Evolutionary conservation across 345 rosid species (phyloP), one percentile per base, ranked within the genome.

Genomic region (Bretschneidera sinensis): DNA sequence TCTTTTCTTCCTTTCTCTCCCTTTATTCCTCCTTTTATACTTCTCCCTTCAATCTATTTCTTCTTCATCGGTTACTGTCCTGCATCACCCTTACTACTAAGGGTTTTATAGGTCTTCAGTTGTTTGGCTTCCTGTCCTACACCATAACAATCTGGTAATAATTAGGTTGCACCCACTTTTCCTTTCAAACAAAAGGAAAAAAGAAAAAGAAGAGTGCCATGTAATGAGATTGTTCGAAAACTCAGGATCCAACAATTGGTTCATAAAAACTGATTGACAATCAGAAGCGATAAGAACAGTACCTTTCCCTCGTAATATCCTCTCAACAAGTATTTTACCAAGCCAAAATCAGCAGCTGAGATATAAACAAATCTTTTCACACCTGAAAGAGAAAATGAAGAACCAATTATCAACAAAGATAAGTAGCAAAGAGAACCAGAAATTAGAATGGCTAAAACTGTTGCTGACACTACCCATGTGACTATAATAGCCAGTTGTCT

Each of bases 301-400:
- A 89, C 97, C 99, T 86, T 94, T 63, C 96, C 99, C 73, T 90
- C 99, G 16, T 83, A 90, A 72, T 88, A 94, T 71, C 99, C 99
- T 57, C 62, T 73, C 73, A 91, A 73, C 22, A 94, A 47, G 79
- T 85, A 83, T 63, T 91, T 94, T 48, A 65, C 95, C 69, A 86
- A 25, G 20, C 99, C 97, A 62, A 88, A 88, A 75, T 86, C 92
- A 62, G 99, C 97, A 60, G 97, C 96, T 47, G 99, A 94, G 18
- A 94, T 84, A 67, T 83, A 90, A 58, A 86, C 85, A 72, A 85
- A 90, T 79, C 91, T 80, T 76, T 86, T 91, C 34, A 91, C 91
- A 71, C 95, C 99, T 94, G 67, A 1, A 52, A 23, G 25, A 1
- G 24, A 66, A 52, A 45, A 57, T 21, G 52, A 57, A 24, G 17